phyloP scores from a whole-genome alignment of 192 early-diverging fungal species.

The Gaertneriomyces semiglobifer region DNA sequence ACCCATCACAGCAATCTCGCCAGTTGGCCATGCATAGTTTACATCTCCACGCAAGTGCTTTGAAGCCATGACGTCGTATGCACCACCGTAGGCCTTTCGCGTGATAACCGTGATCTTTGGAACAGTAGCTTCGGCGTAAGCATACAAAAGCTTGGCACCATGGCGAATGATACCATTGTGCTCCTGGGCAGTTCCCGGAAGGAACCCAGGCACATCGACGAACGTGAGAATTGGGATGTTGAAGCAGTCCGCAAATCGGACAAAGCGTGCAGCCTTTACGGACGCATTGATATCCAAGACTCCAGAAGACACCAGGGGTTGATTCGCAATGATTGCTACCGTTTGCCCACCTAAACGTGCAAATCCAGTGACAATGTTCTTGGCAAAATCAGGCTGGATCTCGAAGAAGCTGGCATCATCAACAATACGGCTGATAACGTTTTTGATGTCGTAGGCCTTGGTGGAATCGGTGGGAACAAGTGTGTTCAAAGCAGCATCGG shows the following conservation, averaged over 20 bases:
- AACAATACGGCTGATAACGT: conserved; percentile 67
- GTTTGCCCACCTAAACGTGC: conserved; percentile 79
- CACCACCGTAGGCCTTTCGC: conserved; percentile 95
- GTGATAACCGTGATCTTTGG: conserved; percentile 95
- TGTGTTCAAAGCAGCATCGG: conserved; percentile 75
- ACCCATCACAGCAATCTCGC: conserved; percentile 98
- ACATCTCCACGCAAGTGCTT: conserved; percentile 93
- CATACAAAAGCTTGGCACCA: conserved; percentile 94
- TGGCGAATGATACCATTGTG: conserved; percentile 94
- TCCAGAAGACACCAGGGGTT: conserved; percentile 91
- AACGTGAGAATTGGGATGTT: conserved; percentile 90
- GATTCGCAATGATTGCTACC: conserved; percentile 90
- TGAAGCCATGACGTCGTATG: conserved; percentile 94
- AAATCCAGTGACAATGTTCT: conserved; percentile 91
- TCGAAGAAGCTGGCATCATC: conserved; percentile 89
- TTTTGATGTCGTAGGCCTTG: conserved; percentile 93
- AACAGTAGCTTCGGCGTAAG: conserved; percentile 94
- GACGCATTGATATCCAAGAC: conserved; percentile 93
- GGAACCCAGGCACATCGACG: conserved; percentile 95
- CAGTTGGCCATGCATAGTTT: conserved; percentile 94
- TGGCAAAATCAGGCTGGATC: conserved; percentile 85
- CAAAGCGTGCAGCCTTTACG: conserved; percentile 93
- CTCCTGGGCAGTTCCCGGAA: conserved; percentile 92
- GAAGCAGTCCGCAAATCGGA: conserved; percentile 96
- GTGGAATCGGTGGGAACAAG: conserved; percentile 88